Conservation (phyloP, 2,329 filamentous ascomycete species). For the Neonectria faginata region DNA sequence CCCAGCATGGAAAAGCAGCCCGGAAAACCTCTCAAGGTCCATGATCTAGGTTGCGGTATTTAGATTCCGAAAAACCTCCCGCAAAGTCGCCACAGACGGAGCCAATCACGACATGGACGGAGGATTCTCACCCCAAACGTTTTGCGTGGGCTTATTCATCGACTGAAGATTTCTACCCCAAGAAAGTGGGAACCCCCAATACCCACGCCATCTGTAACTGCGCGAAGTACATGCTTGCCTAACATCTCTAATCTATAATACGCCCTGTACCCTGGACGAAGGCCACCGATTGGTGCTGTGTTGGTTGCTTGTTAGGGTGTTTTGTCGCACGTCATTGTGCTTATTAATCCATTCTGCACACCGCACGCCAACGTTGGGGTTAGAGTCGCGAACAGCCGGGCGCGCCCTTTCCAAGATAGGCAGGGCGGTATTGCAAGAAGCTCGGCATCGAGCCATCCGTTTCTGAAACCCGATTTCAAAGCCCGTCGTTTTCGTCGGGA, state of each 20-base stretch:
- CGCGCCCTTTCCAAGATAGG: not conserved
- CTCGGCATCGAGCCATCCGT: not conserved
- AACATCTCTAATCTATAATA: not conserved
- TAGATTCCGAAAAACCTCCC: not conserved
- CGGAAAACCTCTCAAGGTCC: not conserved
- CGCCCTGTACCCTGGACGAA: not conserved
- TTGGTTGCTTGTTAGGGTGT: slow-evolving; percentile 5
- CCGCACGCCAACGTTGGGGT: slow-evolving; percentile 4
- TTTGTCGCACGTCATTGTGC: slow-evolving; percentile 25
- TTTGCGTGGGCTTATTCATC: slow-evolving; percentile 4
- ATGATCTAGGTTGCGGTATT: not conserved
- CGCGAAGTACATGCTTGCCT: too few relatives aligned
- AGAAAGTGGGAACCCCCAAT: not conserved
- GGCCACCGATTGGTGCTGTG: not conserved
- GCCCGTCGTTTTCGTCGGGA: not conserved
- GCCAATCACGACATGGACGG: not conserved
- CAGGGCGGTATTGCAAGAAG: not conserved
- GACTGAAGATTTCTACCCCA: not conserved
- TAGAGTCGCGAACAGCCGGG: not conserved
- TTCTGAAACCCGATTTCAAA: not conserved
- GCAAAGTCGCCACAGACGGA: not conserved
- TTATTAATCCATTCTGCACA: slow-evolving; percentile 19
- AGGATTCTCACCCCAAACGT: not conserved
- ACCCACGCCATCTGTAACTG: not conserved
- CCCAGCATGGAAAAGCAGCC: not conserved